phyloP scores from a whole-genome alignment of 306 rosid genomes.

The Quercus suber region DNA sequence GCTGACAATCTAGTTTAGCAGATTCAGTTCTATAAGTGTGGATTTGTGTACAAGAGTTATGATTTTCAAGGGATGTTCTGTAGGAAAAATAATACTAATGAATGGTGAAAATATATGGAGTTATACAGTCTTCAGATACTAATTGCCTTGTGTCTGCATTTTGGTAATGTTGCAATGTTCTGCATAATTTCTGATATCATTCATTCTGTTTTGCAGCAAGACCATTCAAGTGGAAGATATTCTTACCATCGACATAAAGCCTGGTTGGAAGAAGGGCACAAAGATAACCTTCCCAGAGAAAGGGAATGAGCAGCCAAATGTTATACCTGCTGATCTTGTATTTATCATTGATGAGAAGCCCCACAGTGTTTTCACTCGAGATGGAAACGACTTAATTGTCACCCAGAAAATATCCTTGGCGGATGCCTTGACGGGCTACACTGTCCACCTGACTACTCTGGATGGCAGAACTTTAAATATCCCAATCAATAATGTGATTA shows the following conservation, averaged over 20 bases:
- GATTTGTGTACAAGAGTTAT: no score
- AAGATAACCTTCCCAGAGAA: slow-evolving; percentile 64
- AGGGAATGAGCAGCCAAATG: slow-evolving; percentile 51
- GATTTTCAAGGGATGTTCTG: neutral
- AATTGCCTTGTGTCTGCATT: neutral
- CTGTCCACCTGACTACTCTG: slow-evolving; percentile 48
- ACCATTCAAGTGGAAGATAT: slow-evolving; percentile 52
- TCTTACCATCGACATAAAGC: slow-evolving; percentile 50
- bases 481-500: slow-evolving; percentile 48
- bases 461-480: slow-evolving; percentile 50
- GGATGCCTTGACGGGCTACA: slow-evolving; percentile 56
- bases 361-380: slow-evolving; percentile 43
- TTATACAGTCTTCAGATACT: neutral
- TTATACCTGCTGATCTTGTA: slow-evolving; percentile 45
- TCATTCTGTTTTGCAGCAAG: slow-evolving; percentile 28
- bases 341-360: slow-evolving; percentile 53
- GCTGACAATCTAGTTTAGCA: neutral
- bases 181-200: neutral
- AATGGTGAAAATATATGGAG: neutral
- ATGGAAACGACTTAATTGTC: slow-evolving; percentile 48
- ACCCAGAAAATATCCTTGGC: slow-evolving; percentile 44
- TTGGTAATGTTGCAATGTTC: neutral
- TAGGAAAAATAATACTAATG: neutral
- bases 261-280: slow-evolving; percentile 74
- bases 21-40: neutral